Evolutionary conservation across 1,284 basidiomycete species (phyloP), one percentile per base, ranked within the genome.

Genomic region (Cronartium quercuum): DNA sequence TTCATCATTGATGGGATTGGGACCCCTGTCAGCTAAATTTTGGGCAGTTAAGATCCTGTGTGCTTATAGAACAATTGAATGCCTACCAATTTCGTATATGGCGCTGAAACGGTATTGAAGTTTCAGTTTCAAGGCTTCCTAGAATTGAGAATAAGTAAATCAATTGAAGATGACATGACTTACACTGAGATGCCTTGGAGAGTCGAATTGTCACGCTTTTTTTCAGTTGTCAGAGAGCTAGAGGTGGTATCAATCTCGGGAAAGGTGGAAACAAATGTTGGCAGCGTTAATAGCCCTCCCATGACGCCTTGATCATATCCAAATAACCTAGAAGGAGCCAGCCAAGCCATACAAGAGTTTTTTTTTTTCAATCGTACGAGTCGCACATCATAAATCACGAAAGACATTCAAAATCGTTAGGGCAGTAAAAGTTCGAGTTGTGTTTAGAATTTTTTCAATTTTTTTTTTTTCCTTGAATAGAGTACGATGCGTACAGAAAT

Each of bases 291-390:
- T 18, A 88, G 81, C 1, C 86, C 85, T 55, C 85, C 86, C 86
- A 88, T 88, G 47, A 88, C 86, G 76, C 87, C 87, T 77, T 88
- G 87, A 78, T 88, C 87, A 82, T 88, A 88, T 84, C 87, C 86
- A 78, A 88, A 87, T 13, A 51, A 51, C 21, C 47, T 51, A 21
- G n/a, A n/a, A 51, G 15, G 10, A 5, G 21, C 47, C 47, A 51
- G 21, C 15, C 21, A 51, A 51, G 10, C 5, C 12, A 51, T 3
- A 3, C 47, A 13, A 13, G 21, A 51, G 12, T 51, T 5, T 51
- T n/a, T n/a, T n/a, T n/a, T n/a, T n/a, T n/a, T n/a, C n/a, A n/a
- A n/a, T n/a, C n/a, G n/a, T n/a, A n/a, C n/a, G n/a, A n/a, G n/a
- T n/a, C n/a, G n/a, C n/a, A n/a, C n/a, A n/a, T n/a, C n/a, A n/a